Conservation (phyloP, 768 basidiomycete genomes). For the Ramaria sp. region DNA sequence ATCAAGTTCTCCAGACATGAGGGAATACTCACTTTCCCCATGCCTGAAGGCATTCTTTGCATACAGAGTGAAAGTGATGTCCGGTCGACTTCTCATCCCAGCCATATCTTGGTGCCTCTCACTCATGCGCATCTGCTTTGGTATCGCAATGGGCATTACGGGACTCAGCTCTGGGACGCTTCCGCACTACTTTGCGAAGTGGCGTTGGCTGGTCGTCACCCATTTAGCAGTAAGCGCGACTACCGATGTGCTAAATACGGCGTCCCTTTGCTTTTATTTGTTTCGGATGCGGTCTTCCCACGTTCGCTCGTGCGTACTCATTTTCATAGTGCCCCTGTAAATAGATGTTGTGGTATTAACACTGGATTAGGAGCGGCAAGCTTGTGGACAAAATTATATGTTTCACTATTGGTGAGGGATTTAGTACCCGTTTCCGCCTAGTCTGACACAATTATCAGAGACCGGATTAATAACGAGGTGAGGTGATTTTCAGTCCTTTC, state of each 20-base stretch:
- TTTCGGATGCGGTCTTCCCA: background rate
- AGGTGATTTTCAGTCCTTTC: background rate
- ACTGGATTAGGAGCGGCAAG: background rate
- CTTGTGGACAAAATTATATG: background rate
- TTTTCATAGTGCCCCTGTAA: background rate
- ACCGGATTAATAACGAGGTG: background rate
- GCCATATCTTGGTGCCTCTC: background rate
- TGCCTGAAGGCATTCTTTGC: background rate
- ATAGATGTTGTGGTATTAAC: background rate
- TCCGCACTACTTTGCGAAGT: background rate
- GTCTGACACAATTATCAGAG: background rate
- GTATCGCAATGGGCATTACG: background rate
- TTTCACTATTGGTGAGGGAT: background rate
- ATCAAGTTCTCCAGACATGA: background rate
- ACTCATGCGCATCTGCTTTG: background rate
- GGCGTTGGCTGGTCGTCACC: background rate
- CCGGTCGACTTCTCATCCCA: background rate
- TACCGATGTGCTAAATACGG: background rate
- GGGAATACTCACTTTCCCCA: background rate
- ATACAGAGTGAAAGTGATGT: background rate
- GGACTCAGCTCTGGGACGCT: background rate
- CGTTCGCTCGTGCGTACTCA: background rate
- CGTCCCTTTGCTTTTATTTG: background rate
- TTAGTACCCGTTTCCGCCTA: background rate
- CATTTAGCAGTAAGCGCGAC: background rate